Conservation (phyloP, 1,284 basidiomycete species). For the Quambalaria eucalypti region DNA sequence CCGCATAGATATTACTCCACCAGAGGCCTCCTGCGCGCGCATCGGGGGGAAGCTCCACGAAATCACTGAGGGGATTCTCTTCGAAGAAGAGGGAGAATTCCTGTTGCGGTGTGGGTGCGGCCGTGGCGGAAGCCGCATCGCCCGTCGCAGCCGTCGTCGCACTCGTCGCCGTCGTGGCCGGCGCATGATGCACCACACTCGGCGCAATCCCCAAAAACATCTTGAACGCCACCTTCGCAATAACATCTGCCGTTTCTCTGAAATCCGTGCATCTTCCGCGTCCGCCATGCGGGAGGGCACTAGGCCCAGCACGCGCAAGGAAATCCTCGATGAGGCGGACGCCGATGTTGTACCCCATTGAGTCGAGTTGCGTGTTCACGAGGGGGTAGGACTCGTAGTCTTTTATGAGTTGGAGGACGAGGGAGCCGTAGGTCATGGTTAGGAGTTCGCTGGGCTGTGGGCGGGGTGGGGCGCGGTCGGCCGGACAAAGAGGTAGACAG, state of each 20-base stretch:
- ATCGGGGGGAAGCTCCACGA: slow-evolving; percentile 91
- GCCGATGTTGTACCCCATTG: slow-evolving; percentile 92
- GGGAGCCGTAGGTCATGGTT: slow-evolving; percentile 88
- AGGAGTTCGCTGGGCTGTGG: slow-evolving; percentile 90
- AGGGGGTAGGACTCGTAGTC: slow-evolving; percentile 96
- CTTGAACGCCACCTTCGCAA: slow-evolving; percentile 68
- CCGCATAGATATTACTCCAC: slow-evolving; percentile 93
- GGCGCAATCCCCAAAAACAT: slow-evolving; percentile 92
- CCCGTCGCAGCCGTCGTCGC: slow-evolving; percentile 6
- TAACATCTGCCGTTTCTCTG: slow-evolving; percentile 62
- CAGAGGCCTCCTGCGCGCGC: slow-evolving; percentile 64
- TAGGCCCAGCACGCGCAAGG: slow-evolving; percentile 64
- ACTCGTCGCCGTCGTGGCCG: slow-evolving; percentile 1
- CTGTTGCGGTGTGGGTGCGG: not conserved
- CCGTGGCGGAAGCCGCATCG: not conserved
- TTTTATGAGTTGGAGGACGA: slow-evolving; percentile 96
- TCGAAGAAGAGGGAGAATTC: slow-evolving; percentile 78
- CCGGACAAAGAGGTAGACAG: not conserved
- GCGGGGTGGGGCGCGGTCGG: not conserved
- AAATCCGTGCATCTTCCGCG: slow-evolving; percentile 85
- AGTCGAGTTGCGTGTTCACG: slow-evolving; percentile 59
- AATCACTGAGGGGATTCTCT: slow-evolving; percentile 93
- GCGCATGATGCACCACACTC: slow-evolving; percentile 58
- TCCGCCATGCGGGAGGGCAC: slow-evolving; percentile 15
- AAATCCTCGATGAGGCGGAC: slow-evolving; percentile 95